Conservation (phyloP, 345 rosid species). For the Citrus unshiu region DNA sequence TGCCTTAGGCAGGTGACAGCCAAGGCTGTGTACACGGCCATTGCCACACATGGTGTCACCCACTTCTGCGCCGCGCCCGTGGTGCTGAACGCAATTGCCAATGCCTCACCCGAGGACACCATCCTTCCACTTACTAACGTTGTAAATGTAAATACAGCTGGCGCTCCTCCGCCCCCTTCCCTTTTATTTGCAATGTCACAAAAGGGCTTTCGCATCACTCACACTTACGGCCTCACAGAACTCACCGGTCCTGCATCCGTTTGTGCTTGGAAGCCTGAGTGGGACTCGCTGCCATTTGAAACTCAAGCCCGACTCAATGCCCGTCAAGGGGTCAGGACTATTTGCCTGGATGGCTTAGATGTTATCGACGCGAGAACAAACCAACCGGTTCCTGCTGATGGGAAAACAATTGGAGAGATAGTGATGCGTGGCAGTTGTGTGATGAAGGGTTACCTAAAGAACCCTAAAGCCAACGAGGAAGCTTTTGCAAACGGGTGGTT, state of each 20-base stretch:
- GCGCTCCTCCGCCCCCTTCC: constrained; percentile 90
- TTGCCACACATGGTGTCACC: constrained; percentile 64
- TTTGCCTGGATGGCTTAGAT: constrained; percentile 66
- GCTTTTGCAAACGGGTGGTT: constrained; percentile 82
- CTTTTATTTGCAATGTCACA: constrained; percentile 68
- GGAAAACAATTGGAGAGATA: constrained; percentile 73
- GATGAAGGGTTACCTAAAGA: constrained; percentile 86
- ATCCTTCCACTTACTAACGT: constrained; percentile 76
- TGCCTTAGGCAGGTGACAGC: constrained; percentile 77
- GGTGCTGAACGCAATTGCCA: constrained; percentile 75
- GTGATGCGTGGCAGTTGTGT: constrained; percentile 74
- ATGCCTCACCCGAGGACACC: constrained; percentile 69
- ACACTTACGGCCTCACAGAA: constrained; percentile 94
- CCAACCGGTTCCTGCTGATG: constrained; percentile 77
- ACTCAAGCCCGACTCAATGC: constrained; percentile 81
- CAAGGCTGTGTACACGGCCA: constrained; percentile 77
- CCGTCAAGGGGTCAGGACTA: constrained; percentile 84
- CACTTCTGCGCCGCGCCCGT: constrained; percentile 94
- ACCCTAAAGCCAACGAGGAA: constrained; percentile 72
- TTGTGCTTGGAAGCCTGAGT: constrained; percentile 93
- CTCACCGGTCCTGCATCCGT: constrained; percentile 86
- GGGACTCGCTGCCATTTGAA: constrained; percentile 77
- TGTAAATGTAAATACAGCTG: constrained; percentile 85
- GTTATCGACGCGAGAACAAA: constrained; percentile 58
- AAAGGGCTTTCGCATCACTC: constrained; percentile 77